phyloP scores from a whole-genome alignment of 1,284 basidiomycete genomes.

The Boletus subluridellus region DNA sequence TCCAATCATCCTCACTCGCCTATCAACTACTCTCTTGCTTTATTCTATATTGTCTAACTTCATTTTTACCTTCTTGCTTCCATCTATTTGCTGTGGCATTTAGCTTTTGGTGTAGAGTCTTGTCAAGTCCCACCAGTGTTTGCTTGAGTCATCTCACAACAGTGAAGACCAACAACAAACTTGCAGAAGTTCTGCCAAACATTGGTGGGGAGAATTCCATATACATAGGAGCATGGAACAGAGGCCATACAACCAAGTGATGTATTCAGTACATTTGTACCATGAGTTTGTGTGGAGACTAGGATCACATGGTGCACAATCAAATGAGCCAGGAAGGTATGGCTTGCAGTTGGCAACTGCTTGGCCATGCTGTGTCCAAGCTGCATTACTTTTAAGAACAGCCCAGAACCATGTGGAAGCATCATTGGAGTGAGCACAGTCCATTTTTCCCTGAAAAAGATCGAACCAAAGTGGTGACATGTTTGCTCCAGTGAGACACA shows the following conservation, averaged over 20 bases:
- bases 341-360: not conserved
- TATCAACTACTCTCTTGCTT: too few relatives aligned
- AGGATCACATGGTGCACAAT: not conserved
- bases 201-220: too few relatives aligned
- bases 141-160: too few relatives aligned
- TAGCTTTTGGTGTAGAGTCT: too few relatives aligned
- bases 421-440: not conserved
- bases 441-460: not conserved
- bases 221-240: too few relatives aligned
- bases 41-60: too few relatives aligned
- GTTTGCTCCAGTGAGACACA: not conserved
- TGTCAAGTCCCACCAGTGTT: too few relatives aligned
- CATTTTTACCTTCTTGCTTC: too few relatives aligned
- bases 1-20: too few relatives aligned
- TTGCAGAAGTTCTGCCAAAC: not conserved
- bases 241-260: too few relatives aligned
- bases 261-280: too few relatives aligned
- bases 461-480: not conserved
- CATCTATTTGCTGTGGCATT: too few relatives aligned
- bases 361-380: not conserved
- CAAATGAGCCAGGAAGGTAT: not conserved
- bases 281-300: not conserved
- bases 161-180: not conserved
- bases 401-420: not conserved
- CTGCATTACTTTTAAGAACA: not conserved